Conservation (phyloP, 371 early-diverging fungal genomes). For the Nematocida displodere region DNA sequence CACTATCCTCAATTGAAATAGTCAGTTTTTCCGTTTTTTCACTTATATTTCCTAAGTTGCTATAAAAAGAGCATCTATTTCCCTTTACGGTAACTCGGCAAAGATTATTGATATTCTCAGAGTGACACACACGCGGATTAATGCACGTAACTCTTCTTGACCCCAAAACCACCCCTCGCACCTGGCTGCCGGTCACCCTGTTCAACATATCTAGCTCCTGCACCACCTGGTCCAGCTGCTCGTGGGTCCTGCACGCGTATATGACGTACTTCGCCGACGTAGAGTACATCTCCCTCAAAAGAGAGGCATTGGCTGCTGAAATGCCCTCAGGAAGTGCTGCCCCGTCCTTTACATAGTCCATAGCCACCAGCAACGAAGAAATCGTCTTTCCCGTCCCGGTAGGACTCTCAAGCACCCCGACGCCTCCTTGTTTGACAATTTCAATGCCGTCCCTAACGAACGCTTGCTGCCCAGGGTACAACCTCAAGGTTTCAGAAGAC, state of each 20-base stretch:
- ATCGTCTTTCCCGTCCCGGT: constrained; percentile 66
- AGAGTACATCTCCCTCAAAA: constrained; percentile 40
- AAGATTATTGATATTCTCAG: constrained; percentile 59
- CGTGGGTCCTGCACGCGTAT: constrained; percentile 65
- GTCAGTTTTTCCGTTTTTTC: not conserved
- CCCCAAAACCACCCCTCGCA: constrained; percentile 56
- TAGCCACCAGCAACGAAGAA: constrained; percentile 54
- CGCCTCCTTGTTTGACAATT: constrained; percentile 39
- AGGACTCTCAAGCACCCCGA: constrained; percentile 63
- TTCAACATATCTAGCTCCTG: constrained; percentile 58
- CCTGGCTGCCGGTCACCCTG: not conserved
- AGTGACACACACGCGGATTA: constrained; percentile 52
- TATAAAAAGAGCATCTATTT: constrained; percentile 58
- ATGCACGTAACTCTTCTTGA: constrained; percentile 63
- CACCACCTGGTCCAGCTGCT: constrained; percentile 63
- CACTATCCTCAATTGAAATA: constrained; percentile 60
- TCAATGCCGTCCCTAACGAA: constrained; percentile 57
- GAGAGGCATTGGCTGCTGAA: constrained; percentile 29
- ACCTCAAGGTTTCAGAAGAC: too few relatives aligned
- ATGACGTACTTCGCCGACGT: constrained; percentile 44
- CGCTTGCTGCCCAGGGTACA: constrained; percentile 60
- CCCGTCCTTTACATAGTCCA: constrained; percentile 47
- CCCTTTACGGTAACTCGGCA: constrained; percentile 57
- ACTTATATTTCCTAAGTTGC: constrained; percentile 27
- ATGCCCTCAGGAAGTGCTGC: constrained; percentile 5